Conservation (phyloP, 768 basidiomycete species). For the Cyclocybe cylindracea region DNA sequence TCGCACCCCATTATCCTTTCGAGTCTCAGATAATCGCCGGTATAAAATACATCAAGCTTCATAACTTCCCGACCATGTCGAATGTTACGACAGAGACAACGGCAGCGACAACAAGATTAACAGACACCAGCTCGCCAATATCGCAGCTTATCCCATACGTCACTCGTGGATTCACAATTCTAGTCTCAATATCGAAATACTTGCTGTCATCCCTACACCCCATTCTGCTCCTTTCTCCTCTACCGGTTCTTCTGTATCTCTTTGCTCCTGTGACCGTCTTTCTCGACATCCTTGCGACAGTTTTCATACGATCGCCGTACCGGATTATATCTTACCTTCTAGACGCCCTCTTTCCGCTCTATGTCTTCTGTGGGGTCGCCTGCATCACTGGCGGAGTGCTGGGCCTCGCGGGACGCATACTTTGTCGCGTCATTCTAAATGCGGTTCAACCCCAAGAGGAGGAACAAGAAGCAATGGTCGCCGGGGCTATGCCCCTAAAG, state of each 20-base stretch:
- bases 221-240: slow-evolving; percentile 22
- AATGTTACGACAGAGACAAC: too few species aligned
- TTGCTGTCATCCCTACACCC: slow-evolving; percentile 16
- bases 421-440: slow-evolving; percentile 13
- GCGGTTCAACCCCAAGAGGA: neutral
- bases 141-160: slow-evolving; percentile 16
- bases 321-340: slow-evolving; percentile 34
- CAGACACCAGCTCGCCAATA: slow-evolving; percentile 7
- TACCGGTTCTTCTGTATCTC: slow-evolving; percentile 38
- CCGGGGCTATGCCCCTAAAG: neutral
- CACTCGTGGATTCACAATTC: slow-evolving; percentile 5
- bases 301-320: slow-evolving; percentile 49
- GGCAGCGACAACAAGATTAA: too few species aligned
- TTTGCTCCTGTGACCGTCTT: slow-evolving; percentile 50
- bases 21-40: too few species aligned
- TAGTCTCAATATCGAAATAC: slow-evolving; percentile 8
- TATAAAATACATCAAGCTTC: too few species aligned
- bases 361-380: slow-evolving; percentile 57
- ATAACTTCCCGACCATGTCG: too few species aligned
- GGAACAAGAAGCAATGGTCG: neutral
- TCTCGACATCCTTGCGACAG: slow-evolving; percentile 37
- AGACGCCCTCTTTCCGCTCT: slow-evolving; percentile 52
- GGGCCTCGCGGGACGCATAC: slow-evolving; percentile 37
- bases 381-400: slow-evolving; percentile 51
- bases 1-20: too few species aligned